phyloP scores from a whole-genome alignment of 305 asterid genomes.

The Fraxinus ornus region DNA sequence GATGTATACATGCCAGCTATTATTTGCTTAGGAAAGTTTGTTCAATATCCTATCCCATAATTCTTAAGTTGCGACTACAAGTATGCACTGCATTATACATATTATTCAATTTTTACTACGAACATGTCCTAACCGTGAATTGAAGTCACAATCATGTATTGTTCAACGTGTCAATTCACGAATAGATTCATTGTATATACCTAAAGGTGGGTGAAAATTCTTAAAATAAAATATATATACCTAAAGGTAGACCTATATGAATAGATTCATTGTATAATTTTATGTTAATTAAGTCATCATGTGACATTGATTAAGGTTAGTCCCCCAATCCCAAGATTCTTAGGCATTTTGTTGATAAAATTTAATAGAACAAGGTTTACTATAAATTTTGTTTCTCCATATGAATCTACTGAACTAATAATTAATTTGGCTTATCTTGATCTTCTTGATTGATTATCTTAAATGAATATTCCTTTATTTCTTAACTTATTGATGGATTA shows the following conservation, averaged over 20 bases:
- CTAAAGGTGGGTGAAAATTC: background rate
- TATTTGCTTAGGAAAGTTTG: background rate
- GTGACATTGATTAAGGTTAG: background rate
- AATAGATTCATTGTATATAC: too few relatives aligned
- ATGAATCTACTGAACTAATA: background rate
- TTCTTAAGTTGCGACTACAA: background rate
- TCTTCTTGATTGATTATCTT: background rate
- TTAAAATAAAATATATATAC: background rate
- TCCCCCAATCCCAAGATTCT: background rate
- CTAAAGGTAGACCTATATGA: background rate
- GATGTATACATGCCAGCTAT: background rate
- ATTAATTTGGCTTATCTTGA: background rate
- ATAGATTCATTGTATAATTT: background rate
- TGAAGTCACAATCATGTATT: background rate
- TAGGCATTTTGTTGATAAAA: background rate
- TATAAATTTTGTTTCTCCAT: background rate
- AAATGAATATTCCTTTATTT: background rate
- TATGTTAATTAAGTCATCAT: background rate
- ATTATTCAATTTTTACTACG: background rate
- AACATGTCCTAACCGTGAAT: background rate
- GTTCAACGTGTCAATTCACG: too few relatives aligned
- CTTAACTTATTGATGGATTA: background rate
- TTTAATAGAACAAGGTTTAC: background rate
- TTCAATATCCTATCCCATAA: background rate
- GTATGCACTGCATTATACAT: background rate